A percentile compares a stretch with the other conserved stretches of the same genome.
These are phyloP conservation scores for Diaporthe humulicola DNA, from an alignment of 2,329 filamentous ascomycete genomes.

Conservation along the genomic window DNA sequence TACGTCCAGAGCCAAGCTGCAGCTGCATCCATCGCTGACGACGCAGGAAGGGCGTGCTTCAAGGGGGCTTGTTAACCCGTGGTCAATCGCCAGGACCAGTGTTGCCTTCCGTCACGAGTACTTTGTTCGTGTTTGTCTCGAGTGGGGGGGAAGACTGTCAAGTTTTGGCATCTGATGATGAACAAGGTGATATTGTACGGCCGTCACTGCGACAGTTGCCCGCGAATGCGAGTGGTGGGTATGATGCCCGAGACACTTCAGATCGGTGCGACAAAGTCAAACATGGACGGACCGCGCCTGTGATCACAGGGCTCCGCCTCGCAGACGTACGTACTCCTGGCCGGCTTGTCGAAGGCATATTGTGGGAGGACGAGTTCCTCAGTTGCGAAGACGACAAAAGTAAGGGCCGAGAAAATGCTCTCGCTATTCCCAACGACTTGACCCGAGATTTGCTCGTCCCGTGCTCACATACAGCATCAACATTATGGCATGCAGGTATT, in stretches of 20 bases:
- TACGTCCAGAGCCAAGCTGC: constrained; percentile 33
- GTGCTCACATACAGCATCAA: constrained; percentile 13
- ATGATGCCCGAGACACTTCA: constrained; percentile 17
- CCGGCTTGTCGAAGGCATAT: constrained; percentile 21
- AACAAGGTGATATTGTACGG: constrained; percentile 48
- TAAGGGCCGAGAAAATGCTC: constrained; percentile 41
- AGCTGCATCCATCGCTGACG: constrained; percentile 36
- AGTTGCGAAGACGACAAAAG: constrained; percentile 43
- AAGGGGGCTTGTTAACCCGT: constrained; percentile 29
- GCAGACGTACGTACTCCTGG: background rate
- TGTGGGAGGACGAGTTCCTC: background rate
- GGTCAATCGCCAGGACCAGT: constrained; percentile 31
- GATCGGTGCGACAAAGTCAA: constrained; percentile 22
- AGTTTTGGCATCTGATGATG: constrained; percentile 40
- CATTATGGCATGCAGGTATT: constrained; percentile 2
- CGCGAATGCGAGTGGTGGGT: constrained; percentile 28
- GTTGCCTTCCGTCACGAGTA: constrained; percentile 35
- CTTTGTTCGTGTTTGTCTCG: constrained; percentile 3
- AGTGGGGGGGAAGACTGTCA: constrained; percentile 18
- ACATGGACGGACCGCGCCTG: constrained; percentile 6
- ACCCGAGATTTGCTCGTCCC: background rate
- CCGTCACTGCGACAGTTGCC: constrained; percentile 45
- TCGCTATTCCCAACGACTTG: constrained; percentile 32
- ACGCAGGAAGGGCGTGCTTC: constrained; percentile 29
- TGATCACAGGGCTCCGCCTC: constrained; percentile 13